Conservation (phyloP, 192 early-diverging fungal genomes). For the Tieghemiomyces parasiticus region DNA sequence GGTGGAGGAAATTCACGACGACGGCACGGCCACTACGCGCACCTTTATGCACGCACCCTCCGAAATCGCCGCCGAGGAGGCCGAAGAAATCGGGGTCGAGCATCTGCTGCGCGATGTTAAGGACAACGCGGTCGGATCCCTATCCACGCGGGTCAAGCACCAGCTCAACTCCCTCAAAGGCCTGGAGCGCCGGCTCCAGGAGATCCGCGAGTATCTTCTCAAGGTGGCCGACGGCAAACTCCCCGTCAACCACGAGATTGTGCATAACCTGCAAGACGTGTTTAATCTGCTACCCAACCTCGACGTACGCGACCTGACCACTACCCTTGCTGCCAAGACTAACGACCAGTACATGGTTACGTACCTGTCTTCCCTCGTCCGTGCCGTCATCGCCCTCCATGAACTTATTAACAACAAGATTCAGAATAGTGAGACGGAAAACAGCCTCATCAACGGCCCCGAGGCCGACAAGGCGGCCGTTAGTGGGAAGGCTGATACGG, state of each 20-base stretch:
- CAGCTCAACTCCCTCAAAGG: slow-evolving; percentile 89
- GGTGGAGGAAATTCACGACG: slow-evolving; percentile 96
- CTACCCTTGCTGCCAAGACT: slow-evolving; percentile 79
- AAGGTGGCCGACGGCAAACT: slow-evolving; percentile 74
- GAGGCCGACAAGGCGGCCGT: not conserved
- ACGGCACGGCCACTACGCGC: slow-evolving; percentile 90
- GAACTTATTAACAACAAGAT: slow-evolving; percentile 98
- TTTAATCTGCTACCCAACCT: slow-evolving; percentile 95
- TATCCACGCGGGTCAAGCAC: slow-evolving; percentile 84
- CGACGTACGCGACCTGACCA: slow-evolving; percentile 55
- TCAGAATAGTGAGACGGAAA: slow-evolving; percentile 40
- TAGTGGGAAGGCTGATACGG: not conserved
- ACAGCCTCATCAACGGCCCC: not conserved
- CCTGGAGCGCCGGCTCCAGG: slow-evolving; percentile 65
- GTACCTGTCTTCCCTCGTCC: slow-evolving; percentile 81
- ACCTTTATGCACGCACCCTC: slow-evolving; percentile 95
- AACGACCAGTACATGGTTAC: slow-evolving; percentile 95
- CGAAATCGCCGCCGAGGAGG: slow-evolving; percentile 94
- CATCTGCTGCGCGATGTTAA: slow-evolving; percentile 97
- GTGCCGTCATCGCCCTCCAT: slow-evolving; percentile 92
- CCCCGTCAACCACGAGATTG: slow-evolving; percentile 92
- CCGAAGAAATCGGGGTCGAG: slow-evolving; percentile 99
- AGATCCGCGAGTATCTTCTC: slow-evolving; percentile 75
- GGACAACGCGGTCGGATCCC: slow-evolving; percentile 87
- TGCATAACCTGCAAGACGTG: slow-evolving; percentile 97